These are phyloP conservation scores for Pelargonium cotyledonis DNA, from an alignment of 441 rosid genomes.

Conservation along the genomic window DNA sequence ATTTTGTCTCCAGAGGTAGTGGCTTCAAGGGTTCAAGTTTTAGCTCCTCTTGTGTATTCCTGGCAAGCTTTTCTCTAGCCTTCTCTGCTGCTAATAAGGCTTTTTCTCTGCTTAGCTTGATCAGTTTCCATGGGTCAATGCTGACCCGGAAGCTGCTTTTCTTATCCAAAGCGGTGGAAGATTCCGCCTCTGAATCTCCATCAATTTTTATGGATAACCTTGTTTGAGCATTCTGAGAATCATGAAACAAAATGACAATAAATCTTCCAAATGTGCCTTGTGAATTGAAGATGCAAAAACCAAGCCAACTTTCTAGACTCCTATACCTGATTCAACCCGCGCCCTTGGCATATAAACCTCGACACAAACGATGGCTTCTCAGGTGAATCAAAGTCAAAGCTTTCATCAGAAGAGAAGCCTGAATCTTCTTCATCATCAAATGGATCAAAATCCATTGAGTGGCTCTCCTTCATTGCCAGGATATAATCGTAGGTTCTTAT, in stretches of 20 bases:
- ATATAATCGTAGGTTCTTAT: constrained; percentile 96
- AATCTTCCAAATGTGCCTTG: neutral
- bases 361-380: constrained; percentile 57
- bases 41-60: constrained; percentile 28
- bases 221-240: constrained; percentile 37
- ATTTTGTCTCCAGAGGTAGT: constrained; percentile 71
- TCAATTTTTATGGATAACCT: constrained; percentile 69
- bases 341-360: constrained; percentile 56
- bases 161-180: constrained; percentile 34
- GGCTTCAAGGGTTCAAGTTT: constrained; percentile 56
- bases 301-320: neutral
- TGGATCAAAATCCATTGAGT: constrained; percentile 48
- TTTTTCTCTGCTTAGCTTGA: constrained; percentile 71
- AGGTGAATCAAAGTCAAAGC: constrained; percentile 71
- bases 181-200: constrained; percentile 35
- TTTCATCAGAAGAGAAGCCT: constrained; percentile 76
- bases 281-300: neutral
- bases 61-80: constrained; percentile 66
- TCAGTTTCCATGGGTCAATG: constrained; percentile 81
- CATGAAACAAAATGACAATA: neutral
- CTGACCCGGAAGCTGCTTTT: constrained; percentile 68
- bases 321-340: constrained; percentile 45
- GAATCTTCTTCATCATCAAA: constrained; percentile 50
- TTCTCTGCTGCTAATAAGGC: constrained; percentile 83
- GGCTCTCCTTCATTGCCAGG: constrained; percentile 85